A percentile compares a stretch with the other conserved stretches of the same genome.
phyloP scores from a whole-genome alignment of 345 rosid species.

The Odontarrhena argentea region DNA sequence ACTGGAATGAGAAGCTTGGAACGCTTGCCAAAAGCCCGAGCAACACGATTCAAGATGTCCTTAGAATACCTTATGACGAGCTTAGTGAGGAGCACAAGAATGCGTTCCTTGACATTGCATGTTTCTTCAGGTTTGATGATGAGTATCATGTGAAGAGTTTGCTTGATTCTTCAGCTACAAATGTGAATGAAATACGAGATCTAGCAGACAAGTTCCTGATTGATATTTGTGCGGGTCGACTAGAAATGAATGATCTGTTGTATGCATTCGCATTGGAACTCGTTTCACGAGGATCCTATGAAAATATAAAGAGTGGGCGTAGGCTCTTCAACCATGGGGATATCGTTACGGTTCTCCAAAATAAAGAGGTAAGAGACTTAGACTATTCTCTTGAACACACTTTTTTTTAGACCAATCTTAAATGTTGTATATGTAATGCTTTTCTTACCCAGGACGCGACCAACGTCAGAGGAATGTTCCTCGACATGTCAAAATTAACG shows the following conservation, averaged over 20 bases:
- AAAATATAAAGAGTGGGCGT: background rate
- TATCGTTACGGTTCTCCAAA: background rate
- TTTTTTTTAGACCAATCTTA: background rate
- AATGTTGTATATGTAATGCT: background rate
- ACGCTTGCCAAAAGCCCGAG: slow-evolving; percentile 12
- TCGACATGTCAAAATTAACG: slow-evolving; percentile 6
- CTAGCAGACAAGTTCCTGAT: slow-evolving; percentile 35
- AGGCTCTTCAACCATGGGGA: background rate
- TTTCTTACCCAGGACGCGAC: slow-evolving; percentile 17
- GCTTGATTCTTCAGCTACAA: slow-evolving; percentile 2
- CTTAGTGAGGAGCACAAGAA: slow-evolving; percentile 12
- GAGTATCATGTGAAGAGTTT: background rate
- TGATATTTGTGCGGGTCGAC: background rate
- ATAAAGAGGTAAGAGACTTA: background rate
- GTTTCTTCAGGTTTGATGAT: slow-evolving; percentile 21
- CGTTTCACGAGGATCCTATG: slow-evolving; percentile 1
- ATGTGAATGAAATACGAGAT: slow-evolving; percentile 6
- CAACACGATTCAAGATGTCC: background rate
- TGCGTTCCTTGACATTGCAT: slow-evolving; percentile 42
- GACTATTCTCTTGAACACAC: no score
- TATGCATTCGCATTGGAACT: slow-evolving; percentile 25
- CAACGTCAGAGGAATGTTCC: slow-evolving; percentile 22
- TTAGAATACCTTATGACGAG: slow-evolving; percentile 37
- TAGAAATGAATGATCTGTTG: slow-evolving; percentile 35
- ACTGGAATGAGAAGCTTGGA: slow-evolving; percentile 34